These are phyloP conservation scores for Ophiocordyceps australis DNA, from an alignment of 2,329 filamentous ascomycete species.

Conservation along the genomic window DNA sequence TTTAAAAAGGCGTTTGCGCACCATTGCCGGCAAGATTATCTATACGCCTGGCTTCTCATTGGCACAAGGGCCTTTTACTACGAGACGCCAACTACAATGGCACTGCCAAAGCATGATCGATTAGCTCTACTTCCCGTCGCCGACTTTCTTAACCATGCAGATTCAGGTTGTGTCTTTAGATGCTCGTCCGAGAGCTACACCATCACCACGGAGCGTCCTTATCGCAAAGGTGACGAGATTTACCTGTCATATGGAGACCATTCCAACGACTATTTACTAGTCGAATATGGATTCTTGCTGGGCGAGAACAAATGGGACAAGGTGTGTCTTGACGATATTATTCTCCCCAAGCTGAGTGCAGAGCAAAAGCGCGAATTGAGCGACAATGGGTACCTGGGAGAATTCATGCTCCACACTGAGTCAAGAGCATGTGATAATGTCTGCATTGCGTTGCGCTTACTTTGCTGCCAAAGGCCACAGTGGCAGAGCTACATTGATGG, in stretches of 20 bases:
- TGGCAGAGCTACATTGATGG: slow-evolving; percentile 20
- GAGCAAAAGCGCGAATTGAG: slow-evolving; percentile 21
- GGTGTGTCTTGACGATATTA: slow-evolving; percentile 25
- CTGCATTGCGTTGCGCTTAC: slow-evolving; percentile 28
- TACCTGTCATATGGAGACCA: slow-evolving; percentile 54
- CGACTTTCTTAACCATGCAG: slow-evolving; percentile 44
- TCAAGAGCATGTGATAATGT: slow-evolving; percentile 30
- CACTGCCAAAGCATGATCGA: slow-evolving; percentile 26
- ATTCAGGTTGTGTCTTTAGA: slow-evolving; percentile 29
- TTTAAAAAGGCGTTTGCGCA: slow-evolving; percentile 7
- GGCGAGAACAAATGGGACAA: slow-evolving; percentile 32
- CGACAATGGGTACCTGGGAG: slow-evolving; percentile 26
- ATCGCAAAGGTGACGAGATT: slow-evolving; percentile 43
- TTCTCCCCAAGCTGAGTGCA: slow-evolving; percentile 19
- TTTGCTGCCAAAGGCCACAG: slow-evolving; percentile 12
- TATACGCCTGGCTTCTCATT: slow-evolving; percentile 32
- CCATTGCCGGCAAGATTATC: slow-evolving; percentile 16
- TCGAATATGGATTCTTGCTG: slow-evolving; percentile 42
- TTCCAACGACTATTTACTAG: slow-evolving; percentile 53
- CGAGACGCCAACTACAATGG: slow-evolving; percentile 18
- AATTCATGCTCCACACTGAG: slow-evolving; percentile 28
- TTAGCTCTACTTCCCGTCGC: slow-evolving; percentile 49
- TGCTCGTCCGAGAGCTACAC: slow-evolving; percentile 31
- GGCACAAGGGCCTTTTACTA: slow-evolving; percentile 39
- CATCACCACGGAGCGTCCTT: slow-evolving; percentile 31